Percentiles rank a stretch among this genome's conserved stretches.
Evolutionary conservation across 768 basidiomycete genomes (phyloP).

Genomic region (Boletus reticulatus): DNA sequence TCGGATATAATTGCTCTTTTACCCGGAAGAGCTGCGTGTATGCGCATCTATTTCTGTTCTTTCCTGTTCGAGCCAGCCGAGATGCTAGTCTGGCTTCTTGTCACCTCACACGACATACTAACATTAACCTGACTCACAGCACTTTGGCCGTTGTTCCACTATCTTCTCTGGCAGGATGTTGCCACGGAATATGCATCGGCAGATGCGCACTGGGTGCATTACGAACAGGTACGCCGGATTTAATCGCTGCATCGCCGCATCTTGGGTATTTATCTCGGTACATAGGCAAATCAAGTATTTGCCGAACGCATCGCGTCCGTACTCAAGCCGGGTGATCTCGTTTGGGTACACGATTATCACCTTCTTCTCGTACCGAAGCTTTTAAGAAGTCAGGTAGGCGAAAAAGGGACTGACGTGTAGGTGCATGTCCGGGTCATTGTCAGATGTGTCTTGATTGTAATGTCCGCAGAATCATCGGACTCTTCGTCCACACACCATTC

Average conservation of each 20-base stretch:
- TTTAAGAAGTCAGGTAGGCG: slow-evolving; percentile 62
- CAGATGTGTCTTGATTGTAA: not conserved
- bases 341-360: slow-evolving; percentile 97
- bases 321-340: slow-evolving; percentile 85
- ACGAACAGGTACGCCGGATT: slow-evolving; percentile 22
- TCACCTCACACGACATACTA: slow-evolving; percentile 1
- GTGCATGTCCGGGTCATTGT: not conserved
- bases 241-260: not conserved
- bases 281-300: slow-evolving; percentile 81
- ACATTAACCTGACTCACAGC: slow-evolving; percentile 42
- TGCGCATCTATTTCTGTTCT: not conserved
- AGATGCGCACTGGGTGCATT: slow-evolving; percentile 65
- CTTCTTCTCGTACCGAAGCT: slow-evolving; percentile 87
- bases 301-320: slow-evolving; percentile 70
- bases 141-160: slow-evolving; percentile 98
- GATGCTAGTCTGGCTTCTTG: not conserved
- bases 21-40: not conserved
- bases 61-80: not conserved
- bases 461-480: slow-evolving; percentile 59
- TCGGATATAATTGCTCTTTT: not conserved
- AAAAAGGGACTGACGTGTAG: slow-evolving; percentile 27
- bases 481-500: slow-evolving; percentile 98
- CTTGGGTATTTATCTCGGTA: slow-evolving; percentile 19
- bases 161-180: slow-evolving; percentile 96
- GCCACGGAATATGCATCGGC: slow-evolving; percentile 86